Percentiles rank a stretch among this genome's conserved stretches.
Evolutionary conservation across 208 protist genomes (phyloP).

Genomic region (Naegleria lovaniensis): DNA sequence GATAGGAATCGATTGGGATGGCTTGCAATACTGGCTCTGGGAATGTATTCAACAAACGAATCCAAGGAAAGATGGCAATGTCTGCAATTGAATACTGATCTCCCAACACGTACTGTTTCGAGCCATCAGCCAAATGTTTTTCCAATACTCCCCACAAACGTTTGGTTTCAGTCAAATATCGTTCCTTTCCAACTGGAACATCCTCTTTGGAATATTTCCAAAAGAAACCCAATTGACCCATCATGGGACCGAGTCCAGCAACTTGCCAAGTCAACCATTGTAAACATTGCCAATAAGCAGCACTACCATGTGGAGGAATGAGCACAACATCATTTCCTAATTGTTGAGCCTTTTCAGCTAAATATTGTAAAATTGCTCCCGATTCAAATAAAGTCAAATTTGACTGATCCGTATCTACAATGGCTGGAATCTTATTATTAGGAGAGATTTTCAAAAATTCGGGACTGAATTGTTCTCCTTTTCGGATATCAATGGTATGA

Average conservation of each 20-base stretch:
- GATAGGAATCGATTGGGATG: conserved; percentile 28
- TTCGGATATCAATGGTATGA: conserved; percentile 44
- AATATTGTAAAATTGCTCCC: conserved; percentile 60
- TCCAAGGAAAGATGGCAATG: conserved; percentile 44
- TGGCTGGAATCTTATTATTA: conserved; percentile 63
- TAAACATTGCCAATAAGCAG: conserved; percentile 39
- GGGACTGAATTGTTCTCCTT: conserved; percentile 45
- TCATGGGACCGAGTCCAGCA: conserved; percentile 46
- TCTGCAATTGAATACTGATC: conserved; percentile 56
- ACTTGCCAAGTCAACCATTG: conserved; percentile 65
- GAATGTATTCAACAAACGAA: conserved; percentile 1
- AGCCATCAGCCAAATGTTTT: conserved; percentile 36
- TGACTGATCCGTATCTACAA: conserved; percentile 47
- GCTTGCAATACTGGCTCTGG: background rate
- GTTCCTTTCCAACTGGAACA: conserved; percentile 38
- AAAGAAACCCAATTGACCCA: conserved; percentile 36
- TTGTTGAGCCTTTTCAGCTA: conserved; percentile 61
- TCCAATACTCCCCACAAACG: conserved; percentile 50
- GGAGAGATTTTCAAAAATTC: conserved; percentile 57
- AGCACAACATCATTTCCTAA: conserved; percentile 37
- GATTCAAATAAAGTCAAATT: conserved; percentile 57
- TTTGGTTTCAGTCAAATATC: conserved; percentile 45
- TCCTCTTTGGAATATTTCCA: background rate
- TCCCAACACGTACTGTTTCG: conserved; percentile 42
- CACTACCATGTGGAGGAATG: background rate